These are phyloP conservation scores for Hymenoscyphus scutula DNA, from an alignment of 2,329 filamentous ascomycete genomes.

Conservation along the genomic window DNA sequence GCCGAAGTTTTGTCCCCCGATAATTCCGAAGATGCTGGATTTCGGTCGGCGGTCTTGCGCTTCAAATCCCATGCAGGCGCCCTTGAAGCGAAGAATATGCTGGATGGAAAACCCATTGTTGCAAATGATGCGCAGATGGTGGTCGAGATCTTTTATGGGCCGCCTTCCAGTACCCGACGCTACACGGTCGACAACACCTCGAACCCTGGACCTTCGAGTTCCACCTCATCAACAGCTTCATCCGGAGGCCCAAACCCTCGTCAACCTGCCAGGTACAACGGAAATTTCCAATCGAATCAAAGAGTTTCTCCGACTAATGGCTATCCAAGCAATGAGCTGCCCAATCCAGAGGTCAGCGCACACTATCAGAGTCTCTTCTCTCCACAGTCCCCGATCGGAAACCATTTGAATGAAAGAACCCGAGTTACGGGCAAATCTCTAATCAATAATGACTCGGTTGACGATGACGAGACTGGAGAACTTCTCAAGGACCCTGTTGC, in stretches of 20 bases:
- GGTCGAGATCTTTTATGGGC: constrained; percentile 53
- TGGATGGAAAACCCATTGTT: constrained; percentile 54
- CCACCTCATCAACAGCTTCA: constrained; percentile 42
- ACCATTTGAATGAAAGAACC: constrained; percentile 60
- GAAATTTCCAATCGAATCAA: constrained; percentile 50
- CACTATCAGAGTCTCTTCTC: constrained; percentile 66
- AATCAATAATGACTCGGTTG: constrained; percentile 66
- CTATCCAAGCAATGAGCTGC: constrained; percentile 56
- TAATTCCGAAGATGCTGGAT: constrained; percentile 49
- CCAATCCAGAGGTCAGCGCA: constrained; percentile 52
- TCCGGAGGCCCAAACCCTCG: constrained; percentile 35
- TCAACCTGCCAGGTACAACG: constrained; percentile 52
- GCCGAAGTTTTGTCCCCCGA: constrained; percentile 52
- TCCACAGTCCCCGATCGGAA: constrained; percentile 70
- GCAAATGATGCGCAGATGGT: constrained; percentile 51
- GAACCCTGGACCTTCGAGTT: constrained; percentile 41
- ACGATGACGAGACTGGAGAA: constrained; percentile 69
- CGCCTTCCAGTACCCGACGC: constrained; percentile 42
- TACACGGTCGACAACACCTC: constrained; percentile 51
- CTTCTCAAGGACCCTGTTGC: constrained; percentile 70
- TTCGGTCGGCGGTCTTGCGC: constrained; percentile 51
- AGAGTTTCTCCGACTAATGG: constrained; percentile 52
- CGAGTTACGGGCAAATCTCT: constrained; percentile 66
- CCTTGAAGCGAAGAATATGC: constrained; percentile 53
- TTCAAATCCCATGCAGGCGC: constrained; percentile 55